phyloP scores from a whole-genome alignment of 306 rosid species.

The Hylodesmum podocarpum region DNA sequence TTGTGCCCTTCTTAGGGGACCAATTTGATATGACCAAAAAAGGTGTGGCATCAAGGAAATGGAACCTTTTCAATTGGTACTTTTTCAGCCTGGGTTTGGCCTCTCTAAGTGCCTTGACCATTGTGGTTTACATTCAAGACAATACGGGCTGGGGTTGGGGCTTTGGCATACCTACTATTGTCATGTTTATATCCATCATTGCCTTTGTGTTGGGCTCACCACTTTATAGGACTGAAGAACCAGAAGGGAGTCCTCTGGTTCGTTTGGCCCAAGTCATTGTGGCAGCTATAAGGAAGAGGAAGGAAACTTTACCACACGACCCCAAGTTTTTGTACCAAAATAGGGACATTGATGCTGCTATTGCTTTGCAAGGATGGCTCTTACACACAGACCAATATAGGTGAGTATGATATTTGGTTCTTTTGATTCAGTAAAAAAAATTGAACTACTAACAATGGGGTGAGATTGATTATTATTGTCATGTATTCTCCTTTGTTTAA shows the following conservation, averaged over 20 bases:
- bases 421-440: background rate
- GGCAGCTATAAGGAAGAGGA: constrained; percentile 65
- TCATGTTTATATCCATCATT: constrained; percentile 59
- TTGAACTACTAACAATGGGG: background rate
- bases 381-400: constrained; percentile 54
- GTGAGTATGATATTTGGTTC: constrained; percentile 25
- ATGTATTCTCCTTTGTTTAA: background rate
- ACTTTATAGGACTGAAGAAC: constrained; percentile 50
- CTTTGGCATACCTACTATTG: constrained; percentile 70
- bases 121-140: constrained; percentile 81
- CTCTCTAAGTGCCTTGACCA: constrained; percentile 62
- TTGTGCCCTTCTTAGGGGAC: constrained; percentile 72
- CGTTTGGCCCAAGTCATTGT: constrained; percentile 65
- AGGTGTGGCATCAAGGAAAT: constrained; percentile 46
- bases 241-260: constrained; percentile 75
- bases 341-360: constrained; percentile 53
- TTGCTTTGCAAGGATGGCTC: constrained; percentile 61
- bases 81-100: constrained; percentile 67
- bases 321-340: constrained; percentile 51
- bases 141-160: constrained; percentile 91
- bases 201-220: constrained; percentile 69
- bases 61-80: constrained; percentile 84
- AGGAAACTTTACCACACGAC: constrained; percentile 41
- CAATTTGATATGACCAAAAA: constrained; percentile 71
- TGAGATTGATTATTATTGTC: background rate